Percentiles rank a stretch among this genome's conserved stretches.
These are phyloP conservation scores for Alternaria gansuensis DNA, from an alignment of 2,329 filamentous ascomycete species.

Conservation along the genomic window DNA sequence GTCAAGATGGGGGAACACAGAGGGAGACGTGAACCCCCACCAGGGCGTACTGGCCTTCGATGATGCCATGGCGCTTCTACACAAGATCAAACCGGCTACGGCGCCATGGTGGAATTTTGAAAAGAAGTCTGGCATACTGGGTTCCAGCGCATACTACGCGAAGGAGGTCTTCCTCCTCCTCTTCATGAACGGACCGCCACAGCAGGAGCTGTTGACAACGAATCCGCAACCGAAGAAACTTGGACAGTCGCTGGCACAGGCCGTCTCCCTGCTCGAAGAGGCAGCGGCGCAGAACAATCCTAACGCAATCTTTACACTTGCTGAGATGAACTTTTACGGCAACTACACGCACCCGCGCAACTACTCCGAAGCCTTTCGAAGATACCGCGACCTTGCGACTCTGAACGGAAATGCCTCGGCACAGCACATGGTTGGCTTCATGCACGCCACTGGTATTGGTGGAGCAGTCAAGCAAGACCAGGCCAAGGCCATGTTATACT, in stretches of 20 bases:
- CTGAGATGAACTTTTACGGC: slow-evolving; percentile 95
- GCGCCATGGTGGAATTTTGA: slow-evolving; percentile 53
- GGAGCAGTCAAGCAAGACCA: slow-evolving; percentile 83
- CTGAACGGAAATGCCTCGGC: slow-evolving; percentile 87
- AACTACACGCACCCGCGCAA: slow-evolving; percentile 89
- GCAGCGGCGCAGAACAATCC: slow-evolving; percentile 69
- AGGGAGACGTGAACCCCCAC: slow-evolving; percentile 23
- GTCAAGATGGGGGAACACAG: slow-evolving; percentile 32
- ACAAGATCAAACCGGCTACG: slow-evolving; percentile 54
- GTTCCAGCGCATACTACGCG: slow-evolving; percentile 67
- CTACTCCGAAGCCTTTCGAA: slow-evolving; percentile 78
- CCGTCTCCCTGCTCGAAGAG: slow-evolving; percentile 66
- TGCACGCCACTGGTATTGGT: slow-evolving; percentile 93
- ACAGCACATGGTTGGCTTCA: slow-evolving; percentile 93
- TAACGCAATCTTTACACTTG: slow-evolving; percentile 88
- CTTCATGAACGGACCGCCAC: slow-evolving; percentile 69
- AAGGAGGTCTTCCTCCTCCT: slow-evolving; percentile 69
- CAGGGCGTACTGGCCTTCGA: slow-evolving; percentile 42
- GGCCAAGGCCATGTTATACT: slow-evolving; percentile 89
- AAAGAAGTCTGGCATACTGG: slow-evolving; percentile 67
- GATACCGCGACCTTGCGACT: slow-evolving; percentile 80
- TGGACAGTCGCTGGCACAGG: slow-evolving; percentile 63
- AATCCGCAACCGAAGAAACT: slow-evolving; percentile 55
- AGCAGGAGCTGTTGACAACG: slow-evolving; percentile 55
- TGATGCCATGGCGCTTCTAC: slow-evolving; percentile 55